Percentiles rank a stretch among this genome's conserved stretches.
These are phyloP conservation scores for Sicyos baderoa DNA, from an alignment of 306 rosid species.

Conservation along the genomic window DNA sequence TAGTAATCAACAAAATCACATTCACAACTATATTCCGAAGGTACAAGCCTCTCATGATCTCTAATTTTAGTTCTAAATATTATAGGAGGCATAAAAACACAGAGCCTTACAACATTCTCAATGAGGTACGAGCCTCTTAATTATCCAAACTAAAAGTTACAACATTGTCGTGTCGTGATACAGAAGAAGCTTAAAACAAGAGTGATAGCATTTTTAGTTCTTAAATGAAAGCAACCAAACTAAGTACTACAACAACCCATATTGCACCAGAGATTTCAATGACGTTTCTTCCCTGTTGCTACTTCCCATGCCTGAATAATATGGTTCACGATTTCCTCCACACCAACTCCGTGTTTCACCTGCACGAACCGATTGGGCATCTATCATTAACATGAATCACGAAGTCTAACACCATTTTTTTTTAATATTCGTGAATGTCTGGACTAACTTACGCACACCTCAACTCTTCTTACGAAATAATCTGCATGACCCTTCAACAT, in stretches of 20 bases:
- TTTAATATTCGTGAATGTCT: too few species aligned
- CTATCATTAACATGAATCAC: neutral
- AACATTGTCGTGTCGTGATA: too few species aligned
- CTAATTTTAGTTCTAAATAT: neutral
- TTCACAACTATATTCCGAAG: neutral
- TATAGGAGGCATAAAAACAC: too few species aligned
- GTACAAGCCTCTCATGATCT: neutral
- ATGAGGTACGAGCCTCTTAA: neutral
- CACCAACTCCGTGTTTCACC: conserved; percentile 82
- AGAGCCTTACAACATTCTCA: neutral
- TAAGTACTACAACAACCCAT: neutral
- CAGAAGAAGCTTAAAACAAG: neutral
- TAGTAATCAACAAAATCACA: neutral
- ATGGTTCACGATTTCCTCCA: conserved; percentile 65
- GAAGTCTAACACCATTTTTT: neutral
- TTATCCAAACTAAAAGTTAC: neutral
- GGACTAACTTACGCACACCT: too few species aligned
- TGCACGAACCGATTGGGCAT: conserved; percentile 19
- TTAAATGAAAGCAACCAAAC: neutral
- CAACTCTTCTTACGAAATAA: too few species aligned
- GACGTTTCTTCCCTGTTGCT: conserved; percentile 63
- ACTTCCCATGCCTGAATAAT: conserved; percentile 62
- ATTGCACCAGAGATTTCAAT: conserved; percentile 25
- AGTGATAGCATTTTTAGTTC: neutral
- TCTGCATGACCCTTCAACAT: too few species aligned